These are phyloP conservation scores for Cryphonectria carpinicola DNA, from an alignment of 2,329 filamentous ascomycete species.

Conservation along the genomic window DNA sequence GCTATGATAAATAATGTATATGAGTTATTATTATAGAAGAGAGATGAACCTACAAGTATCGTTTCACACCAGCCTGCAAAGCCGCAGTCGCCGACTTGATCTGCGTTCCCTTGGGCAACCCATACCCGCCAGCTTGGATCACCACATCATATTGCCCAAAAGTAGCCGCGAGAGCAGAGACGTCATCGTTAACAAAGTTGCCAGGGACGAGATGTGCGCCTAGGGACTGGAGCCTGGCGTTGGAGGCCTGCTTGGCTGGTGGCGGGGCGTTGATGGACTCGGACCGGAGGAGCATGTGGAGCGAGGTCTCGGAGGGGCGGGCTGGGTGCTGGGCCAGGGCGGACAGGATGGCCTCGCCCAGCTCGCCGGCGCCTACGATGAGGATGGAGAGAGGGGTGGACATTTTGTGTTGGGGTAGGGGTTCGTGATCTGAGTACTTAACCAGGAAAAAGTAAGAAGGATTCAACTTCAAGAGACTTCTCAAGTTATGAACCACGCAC, in stretches of 20 bases:
- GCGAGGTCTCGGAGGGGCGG: slow-evolving; percentile 36
- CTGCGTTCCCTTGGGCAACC: slow-evolving; percentile 57
- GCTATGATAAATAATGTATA: too few species aligned
- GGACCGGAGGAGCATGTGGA: slow-evolving; percentile 60
- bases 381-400: slow-evolving; percentile 47
- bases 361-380: slow-evolving; percentile 69
- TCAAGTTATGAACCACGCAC: neutral
- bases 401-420: neutral
- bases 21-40: neutral
- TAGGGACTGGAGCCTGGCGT: slow-evolving; percentile 41
- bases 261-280: slow-evolving; percentile 47
- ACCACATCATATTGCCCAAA: slow-evolving; percentile 57
- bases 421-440: too few species aligned
- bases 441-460: too few species aligned
- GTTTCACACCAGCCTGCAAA: slow-evolving; percentile 50
- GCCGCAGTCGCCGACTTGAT: slow-evolving; percentile 60
- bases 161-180: slow-evolving; percentile 43
- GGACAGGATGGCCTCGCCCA: slow-evolving; percentile 60
- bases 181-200: slow-evolving; percentile 47
- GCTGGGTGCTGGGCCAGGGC: slow-evolving; percentile 53
- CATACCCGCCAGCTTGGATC: slow-evolving; percentile 66
- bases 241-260: slow-evolving; percentile 41
- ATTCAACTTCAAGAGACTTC: too few species aligned
- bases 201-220: slow-evolving; percentile 48
- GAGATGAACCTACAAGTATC: slow-evolving; percentile 50